Base-by-base conservation (phyloP, 78 protist species). In the Cavenderia fasciculata region DNA sequence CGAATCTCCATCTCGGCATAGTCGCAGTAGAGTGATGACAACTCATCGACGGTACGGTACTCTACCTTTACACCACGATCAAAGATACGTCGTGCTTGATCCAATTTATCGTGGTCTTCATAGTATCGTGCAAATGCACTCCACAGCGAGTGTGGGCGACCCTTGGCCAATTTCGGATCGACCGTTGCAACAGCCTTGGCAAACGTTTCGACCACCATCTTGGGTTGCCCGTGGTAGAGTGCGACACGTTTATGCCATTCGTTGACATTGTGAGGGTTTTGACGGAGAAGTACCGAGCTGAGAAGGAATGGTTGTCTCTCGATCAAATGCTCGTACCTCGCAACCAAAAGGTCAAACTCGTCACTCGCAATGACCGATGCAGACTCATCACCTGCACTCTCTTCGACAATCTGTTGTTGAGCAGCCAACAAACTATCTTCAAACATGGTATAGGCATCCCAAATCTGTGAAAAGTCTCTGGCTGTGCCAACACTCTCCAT, bases 221-320 rank as follows among this genome's bases (percentile, higher is more conserved):
- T 54, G 5, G 89, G 82, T 14, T 73, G 29, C 2, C 18, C 76
- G 41, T 52, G 23, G 82, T 90, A 95, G 1, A 98, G 61, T 0
- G n/a, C 21, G 18, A 82, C 97, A 34, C 99, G 92, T 70, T 96
- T 95, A 77, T 72, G 95, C 99, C 99, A 99, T 66, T 99, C 99
- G 56, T 34, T 47, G 10, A 99, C 99, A 43, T 95, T 95, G 95
- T 98, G 97, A 27, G 98, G 99, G 74, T 98, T 97, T 70, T 99
- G 99, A 33, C 92, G 87, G 59, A 96, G 87, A 18, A 94, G 68
- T 7, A 97, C 99, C 0, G 85, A 25, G 82, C 86, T 96, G 62
- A 97, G 74, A 25, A 98, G 78, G 14, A 92, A 59, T 1, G 97
- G 97, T 10, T 96, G 96, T 0, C 98, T 74, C 46, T 91, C 94